Evolutionary conservation across 2,329 filamentous ascomycete species (phyloP).

Genomic region (Neodidymelliopsis sp.): DNA sequence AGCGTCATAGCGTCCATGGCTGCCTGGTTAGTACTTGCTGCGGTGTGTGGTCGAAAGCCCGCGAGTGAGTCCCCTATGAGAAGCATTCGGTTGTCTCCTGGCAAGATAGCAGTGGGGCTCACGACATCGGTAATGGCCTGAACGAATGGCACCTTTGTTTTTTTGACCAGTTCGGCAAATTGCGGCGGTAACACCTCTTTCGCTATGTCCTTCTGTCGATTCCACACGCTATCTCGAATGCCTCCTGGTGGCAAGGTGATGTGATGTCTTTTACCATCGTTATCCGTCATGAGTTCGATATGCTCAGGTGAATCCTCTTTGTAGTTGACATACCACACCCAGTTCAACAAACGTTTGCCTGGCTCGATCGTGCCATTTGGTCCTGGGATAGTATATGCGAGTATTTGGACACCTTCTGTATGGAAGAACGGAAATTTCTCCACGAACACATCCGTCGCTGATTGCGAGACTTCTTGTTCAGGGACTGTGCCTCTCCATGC

Average conservation of each 20-base stretch:
- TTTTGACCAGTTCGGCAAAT: slow-evolving; percentile 50
- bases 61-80: slow-evolving; percentile 57
- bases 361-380: slow-evolving; percentile 46
- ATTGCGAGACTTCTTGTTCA: slow-evolving; percentile 25
- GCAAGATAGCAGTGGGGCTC: slow-evolving; percentile 38
- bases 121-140: slow-evolving; percentile 55
- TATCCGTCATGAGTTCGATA: slow-evolving; percentile 53
- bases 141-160: slow-evolving; percentile 53
- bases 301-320: slow-evolving; percentile 46
- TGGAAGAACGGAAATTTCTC: slow-evolving; percentile 33
- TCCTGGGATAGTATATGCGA: slow-evolving; percentile 53
- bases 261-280: slow-evolving; percentile 47
- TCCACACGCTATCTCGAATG: slow-evolving; percentile 49
- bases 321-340: slow-evolving; percentile 56
- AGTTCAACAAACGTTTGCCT: slow-evolving; percentile 54
- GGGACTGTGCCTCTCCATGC: slow-evolving; percentile 39
- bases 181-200: slow-evolving; percentile 44
- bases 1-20: slow-evolving; percentile 52
- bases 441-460: slow-evolving; percentile 23
- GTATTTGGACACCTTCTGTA: slow-evolving; percentile 23
- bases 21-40: slow-evolving; percentile 55
- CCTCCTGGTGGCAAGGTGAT: slow-evolving; percentile 53
- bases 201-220: slow-evolving; percentile 40
- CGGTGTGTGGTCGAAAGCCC: slow-evolving; percentile 55
- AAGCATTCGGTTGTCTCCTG: slow-evolving; percentile 51